Evolutionary conservation across 2,329 filamentous ascomycete species (phyloP), one percentile per base, ranked within the genome.

Genomic region (Davidsoniella virescens): DNA sequence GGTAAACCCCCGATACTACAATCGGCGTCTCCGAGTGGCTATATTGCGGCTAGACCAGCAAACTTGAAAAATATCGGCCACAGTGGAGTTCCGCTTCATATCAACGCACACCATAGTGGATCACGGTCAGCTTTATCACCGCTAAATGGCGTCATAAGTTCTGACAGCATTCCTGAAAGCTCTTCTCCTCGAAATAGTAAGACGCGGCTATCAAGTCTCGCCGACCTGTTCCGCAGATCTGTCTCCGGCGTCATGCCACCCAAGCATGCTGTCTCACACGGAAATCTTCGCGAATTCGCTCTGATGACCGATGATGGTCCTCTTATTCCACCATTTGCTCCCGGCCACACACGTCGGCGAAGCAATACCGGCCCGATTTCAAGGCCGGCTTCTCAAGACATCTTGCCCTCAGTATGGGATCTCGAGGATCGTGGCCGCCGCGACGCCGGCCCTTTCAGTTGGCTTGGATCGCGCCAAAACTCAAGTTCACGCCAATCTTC

Each of bases 121-220:
- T 37, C 38, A 7, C 51, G 47, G 10, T 46, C 47, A n/a, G 51
- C 51, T 23, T 44, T 38, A 3, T 53, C 51, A 8, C 51, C 51
- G 16, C 20, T 53, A 1, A 44, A 47, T 26, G 51, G 41, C 25
- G 29, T 53, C 1, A 53, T 53, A 43, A 53, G 23, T 36, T 50
- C 51, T 2, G 51, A 47, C 23, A 53, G 33, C n/a, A 44, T 47
- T 6, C 1, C 12, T 33, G 29, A 33, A 33, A 12, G 12, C 7
- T 44, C 47, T 4, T 23, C 47, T 5, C 43, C 47, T 1, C 26
- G 16, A 7, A 47, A 29, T 33, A 50, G 44, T 38, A 53, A 47
- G 39, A 42, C 42, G 14, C 47, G 51, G 7, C 50, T 53, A 14
- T 53, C 51, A 17, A 38, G 43, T 3, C 29, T 50, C 33, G 16